Evolutionary conservation across 1,284 basidiomycete species (phyloP).

Genomic region (Sporisorium graminicola): DNA sequence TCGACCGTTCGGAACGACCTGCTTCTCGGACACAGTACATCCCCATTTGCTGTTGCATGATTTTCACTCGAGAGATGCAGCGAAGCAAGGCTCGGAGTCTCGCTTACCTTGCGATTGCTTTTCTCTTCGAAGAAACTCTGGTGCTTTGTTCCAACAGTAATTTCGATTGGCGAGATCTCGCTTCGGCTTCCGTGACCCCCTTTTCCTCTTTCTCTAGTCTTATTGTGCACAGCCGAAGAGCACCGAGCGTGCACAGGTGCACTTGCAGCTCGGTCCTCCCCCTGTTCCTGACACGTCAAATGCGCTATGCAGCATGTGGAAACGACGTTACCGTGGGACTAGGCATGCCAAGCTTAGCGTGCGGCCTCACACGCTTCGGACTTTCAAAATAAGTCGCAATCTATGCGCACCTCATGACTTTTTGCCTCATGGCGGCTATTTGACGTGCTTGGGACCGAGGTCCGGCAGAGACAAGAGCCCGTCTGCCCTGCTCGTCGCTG

Average conservation of each 20-base stretch:
- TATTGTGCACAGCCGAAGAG: neutral
- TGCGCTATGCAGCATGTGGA: neutral
- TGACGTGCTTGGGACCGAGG: too few relatives aligned
- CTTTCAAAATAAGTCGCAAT: neutral
- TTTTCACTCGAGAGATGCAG: too few relatives aligned
- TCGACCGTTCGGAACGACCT: neutral
- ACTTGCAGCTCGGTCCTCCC: neutral
- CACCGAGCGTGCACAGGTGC: neutral
- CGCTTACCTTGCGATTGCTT: neutral
- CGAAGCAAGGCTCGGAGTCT: neutral
- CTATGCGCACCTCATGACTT: neutral
- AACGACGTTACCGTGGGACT: neutral
- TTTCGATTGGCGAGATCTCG: neutral
- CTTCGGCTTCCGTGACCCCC: neutral
- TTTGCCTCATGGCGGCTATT: too few relatives aligned
- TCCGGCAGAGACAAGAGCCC: too few relatives aligned
- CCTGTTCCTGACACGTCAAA: slow-evolving; percentile 4
- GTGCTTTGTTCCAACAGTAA: neutral
- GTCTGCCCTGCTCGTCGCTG: neutral
- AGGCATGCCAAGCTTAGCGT: neutral
- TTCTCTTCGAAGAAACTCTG: neutral
- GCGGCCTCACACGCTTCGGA: neutral
- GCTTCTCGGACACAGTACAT: too few relatives aligned
- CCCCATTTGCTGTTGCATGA: too few relatives aligned
- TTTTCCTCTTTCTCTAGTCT: neutral